Conservation (phyloP, 306 rosid genomes). For the Dryas drummondii region DNA sequence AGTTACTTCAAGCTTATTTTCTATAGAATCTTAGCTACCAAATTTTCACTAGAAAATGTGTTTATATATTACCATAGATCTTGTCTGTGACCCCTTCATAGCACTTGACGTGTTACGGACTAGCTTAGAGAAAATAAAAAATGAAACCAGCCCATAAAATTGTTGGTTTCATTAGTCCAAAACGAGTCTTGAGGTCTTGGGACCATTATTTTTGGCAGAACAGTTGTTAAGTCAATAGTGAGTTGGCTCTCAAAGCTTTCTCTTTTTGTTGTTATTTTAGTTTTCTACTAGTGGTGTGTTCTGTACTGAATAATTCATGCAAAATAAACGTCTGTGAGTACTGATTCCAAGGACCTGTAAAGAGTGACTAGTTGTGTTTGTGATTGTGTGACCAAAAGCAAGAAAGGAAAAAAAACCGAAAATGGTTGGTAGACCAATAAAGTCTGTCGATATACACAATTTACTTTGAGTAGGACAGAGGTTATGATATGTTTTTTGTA, state of each 20-base stretch:
- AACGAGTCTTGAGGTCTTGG: neutral
- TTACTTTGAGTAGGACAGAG: neutral
- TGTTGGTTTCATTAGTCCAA: neutral
- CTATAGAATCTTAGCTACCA: neutral
- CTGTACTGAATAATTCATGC: neutral
- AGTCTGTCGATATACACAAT: neutral
- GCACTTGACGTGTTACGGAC: neutral
- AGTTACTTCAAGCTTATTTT: neutral
- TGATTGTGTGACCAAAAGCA: neutral
- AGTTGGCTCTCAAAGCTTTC: neutral
- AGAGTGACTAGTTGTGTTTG: slow-evolving; percentile 4
- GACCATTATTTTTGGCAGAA: neutral
- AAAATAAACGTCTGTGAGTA: neutral
- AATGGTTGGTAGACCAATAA: neutral
- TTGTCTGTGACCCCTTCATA: neutral
- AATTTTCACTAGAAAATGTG: neutral
- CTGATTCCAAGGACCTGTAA: neutral
- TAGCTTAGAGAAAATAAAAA: neutral
- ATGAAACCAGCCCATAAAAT: neutral
- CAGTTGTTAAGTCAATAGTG: neutral
- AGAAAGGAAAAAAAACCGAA: neutral
- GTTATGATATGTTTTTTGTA: neutral
- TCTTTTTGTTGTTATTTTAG: neutral
- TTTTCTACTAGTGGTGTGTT: neutral
- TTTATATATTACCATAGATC: neutral